These are phyloP conservation scores for Metschnikowia aberdeeniae DNA, from an alignment of 805 yeast genomes.

Conservation along the genomic window DNA sequence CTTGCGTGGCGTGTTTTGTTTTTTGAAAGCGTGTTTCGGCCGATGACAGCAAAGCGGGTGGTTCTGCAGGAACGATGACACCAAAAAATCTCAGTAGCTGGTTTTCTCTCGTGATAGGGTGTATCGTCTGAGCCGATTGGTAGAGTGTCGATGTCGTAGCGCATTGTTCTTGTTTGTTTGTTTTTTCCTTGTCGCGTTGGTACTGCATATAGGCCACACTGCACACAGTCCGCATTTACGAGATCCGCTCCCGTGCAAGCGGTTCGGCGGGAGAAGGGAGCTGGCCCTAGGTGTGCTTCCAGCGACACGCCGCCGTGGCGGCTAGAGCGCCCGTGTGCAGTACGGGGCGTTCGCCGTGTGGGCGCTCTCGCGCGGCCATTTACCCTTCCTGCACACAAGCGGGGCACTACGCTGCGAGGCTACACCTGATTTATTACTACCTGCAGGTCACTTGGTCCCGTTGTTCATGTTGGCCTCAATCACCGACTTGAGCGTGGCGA, in stretches of 20 bases:
- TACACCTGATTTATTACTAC: not conserved
- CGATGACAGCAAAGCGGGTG: too few species aligned
- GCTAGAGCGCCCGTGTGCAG: not conserved
- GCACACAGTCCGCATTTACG: not conserved
- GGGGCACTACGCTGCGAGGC: not conserved
- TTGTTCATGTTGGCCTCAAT: slow-evolving; percentile 25
- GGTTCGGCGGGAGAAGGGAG: too few species aligned
- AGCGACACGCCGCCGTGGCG: too few species aligned
- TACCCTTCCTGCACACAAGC: too few species aligned
- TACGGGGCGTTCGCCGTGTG: not conserved
- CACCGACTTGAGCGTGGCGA: slow-evolving; percentile 61
- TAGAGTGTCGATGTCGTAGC: slow-evolving; percentile 1
- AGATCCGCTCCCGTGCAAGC: not conserved
- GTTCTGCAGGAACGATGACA: too few species aligned
- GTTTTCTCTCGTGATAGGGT: too few species aligned
- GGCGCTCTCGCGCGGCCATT: too few species aligned
- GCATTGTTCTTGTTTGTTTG: slow-evolving; percentile 3
- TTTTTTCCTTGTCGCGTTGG: slow-evolving; percentile 3
- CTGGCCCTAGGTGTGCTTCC: too few species aligned
- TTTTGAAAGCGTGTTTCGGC: too few species aligned
- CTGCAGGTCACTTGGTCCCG: not conserved
- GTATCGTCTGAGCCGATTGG: too few species aligned
- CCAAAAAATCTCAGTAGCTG: too few species aligned
- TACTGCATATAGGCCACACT: not conserved
- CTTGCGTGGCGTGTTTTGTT: too few species aligned